Base-by-base conservation (phyloP, 169 alveolate species). In the Theileria orientalis region DNA sequence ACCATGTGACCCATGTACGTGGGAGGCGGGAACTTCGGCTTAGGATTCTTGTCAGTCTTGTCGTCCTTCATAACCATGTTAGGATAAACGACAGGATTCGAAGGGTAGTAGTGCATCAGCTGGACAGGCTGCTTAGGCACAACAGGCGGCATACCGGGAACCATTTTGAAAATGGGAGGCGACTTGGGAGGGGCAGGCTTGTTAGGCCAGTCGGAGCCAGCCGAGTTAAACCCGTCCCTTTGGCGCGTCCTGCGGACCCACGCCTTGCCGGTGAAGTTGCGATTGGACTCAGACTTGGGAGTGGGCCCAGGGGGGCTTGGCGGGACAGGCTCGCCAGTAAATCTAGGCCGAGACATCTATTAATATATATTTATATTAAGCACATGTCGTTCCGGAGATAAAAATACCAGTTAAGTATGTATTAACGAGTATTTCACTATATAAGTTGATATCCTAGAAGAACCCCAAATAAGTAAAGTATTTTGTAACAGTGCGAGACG, bases 61-160 rank as follows among this genome's bases (percentile, higher is more conserved):
- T 76, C 85, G 61, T 76, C 52, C 33, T 40, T 76, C 66, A n/a
- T 57, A 73, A 27, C 72, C 79, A 19, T 76, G 60, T 69, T 76
- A 40, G 68, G 85, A 19, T 76, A 68, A 61, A 76, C 27, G 2
- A 70, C 68, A 14, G 76, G 85, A 32, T 68, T 74, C 63, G 66
- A 51, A n/a, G 78, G 85, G 60, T 47, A 69, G 19, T 61, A 61
- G 40, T 33, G 30, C 35, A 67, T 32, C n/a, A 74, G 66, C 2
- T 51, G 59, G 27, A 40, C 57, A 13, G 72, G 72, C 59, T 76
- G 85, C 14, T 76, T 76, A 3, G 64, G 64, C 75, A 75, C 41
- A 29, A 75, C 49, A 25, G 74, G 84, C 11, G 70, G 70, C 8
- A 41, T 14, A 6, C 21, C 14, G 13, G 70, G 70, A 21, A 61